Base-by-base conservation (phyloP, 2,329 filamentous ascomycete species). In the Phialocephala sp. region DNA sequence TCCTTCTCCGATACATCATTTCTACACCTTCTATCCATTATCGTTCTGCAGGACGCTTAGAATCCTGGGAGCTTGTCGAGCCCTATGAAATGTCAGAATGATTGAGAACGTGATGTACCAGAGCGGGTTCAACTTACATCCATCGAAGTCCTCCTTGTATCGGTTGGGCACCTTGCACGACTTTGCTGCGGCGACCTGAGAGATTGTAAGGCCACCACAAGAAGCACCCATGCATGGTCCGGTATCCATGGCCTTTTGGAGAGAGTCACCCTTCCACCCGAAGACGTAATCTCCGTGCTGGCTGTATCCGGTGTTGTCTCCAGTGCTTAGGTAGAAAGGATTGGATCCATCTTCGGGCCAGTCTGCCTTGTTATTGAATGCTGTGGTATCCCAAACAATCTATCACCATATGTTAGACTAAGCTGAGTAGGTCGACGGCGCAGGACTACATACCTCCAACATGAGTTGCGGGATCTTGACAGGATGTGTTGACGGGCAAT, bases 241-340 rank as follows among this genome's bases (percentile, higher is more conserved):
- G 70, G 77, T 78, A 75, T 83, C 80, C 81, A 83, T 82, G 72
- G 80, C 80, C 75, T 77, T 80, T 72, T 84, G 82, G 43, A 84
- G 79, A 4, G 79, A 76, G 70, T 83, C 76, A 65, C 76, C 80
- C 71, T 84, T 80, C 82, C 82, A 84, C 66, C 82, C 82, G 70
- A 84, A 84, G 67, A 84, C 74, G 73, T 84, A 84, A 73, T 84
- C 82, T 35, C 81, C 82, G 72, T 84, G 82, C 18, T 81, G 82
- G 8, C 81, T 80, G 24, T 81, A 77, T 43, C 82, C 82, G 45
- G 79, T 80, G 74, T 72, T 77, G 79, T 81, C 79, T 78, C 82
- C 67, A 24, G 62, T 72, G 73, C 76, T 80, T 73, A 81, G 82
- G 66, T 80, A 72, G 71, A 80, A 81, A 8, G 79, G 79, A 69